Percentiles rank a stretch among this genome's conserved stretches.
Conservation (phyloP, 2,329 filamentous ascomycete genomes). For the Mariannaea sp. region DNA sequence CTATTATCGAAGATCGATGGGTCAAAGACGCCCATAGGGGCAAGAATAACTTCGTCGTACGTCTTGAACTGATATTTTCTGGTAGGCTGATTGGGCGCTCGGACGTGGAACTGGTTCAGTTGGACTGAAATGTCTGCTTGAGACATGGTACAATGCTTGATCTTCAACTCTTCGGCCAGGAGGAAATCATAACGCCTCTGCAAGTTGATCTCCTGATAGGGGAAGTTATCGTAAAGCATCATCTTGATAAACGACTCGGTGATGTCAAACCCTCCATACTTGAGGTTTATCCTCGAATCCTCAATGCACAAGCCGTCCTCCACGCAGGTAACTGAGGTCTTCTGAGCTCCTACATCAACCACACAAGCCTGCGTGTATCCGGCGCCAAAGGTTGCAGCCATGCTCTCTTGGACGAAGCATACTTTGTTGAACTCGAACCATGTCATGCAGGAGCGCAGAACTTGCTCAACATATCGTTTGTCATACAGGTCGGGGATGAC, state of each 20-base stretch:
- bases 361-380: constrained; percentile 94
- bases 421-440: constrained; percentile 90
- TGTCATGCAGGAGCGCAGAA: constrained; percentile 82
- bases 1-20: constrained; percentile 85
- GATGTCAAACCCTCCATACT: constrained; percentile 90
- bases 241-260: constrained; percentile 96
- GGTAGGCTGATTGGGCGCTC: constrained; percentile 85
- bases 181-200: constrained; percentile 89
- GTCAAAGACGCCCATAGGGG: constrained; percentile 92
- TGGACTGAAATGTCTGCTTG: constrained; percentile 90
- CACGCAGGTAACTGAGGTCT: constrained; percentile 95
- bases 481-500: constrained; percentile 97
- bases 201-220: constrained; percentile 93
- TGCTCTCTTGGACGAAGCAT: constrained; percentile 94
- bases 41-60: constrained; percentile 94
- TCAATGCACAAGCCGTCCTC: constrained; percentile 95
- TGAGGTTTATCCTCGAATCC: constrained; percentile 92
- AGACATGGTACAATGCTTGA: constrained; percentile 88
- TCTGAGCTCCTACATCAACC: constrained; percentile 94
- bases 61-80: constrained; percentile 95
- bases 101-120: constrained; percentile 86
- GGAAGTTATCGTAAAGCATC: constrained; percentile 96
- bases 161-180: constrained; percentile 93
- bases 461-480: constrained; percentile 84
- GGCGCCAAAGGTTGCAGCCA: constrained; percentile 92